These are phyloP conservation scores for Colletotrichum scovillei DNA, from an alignment of 2,329 filamentous ascomycete genomes.

Conservation along the genomic window DNA sequence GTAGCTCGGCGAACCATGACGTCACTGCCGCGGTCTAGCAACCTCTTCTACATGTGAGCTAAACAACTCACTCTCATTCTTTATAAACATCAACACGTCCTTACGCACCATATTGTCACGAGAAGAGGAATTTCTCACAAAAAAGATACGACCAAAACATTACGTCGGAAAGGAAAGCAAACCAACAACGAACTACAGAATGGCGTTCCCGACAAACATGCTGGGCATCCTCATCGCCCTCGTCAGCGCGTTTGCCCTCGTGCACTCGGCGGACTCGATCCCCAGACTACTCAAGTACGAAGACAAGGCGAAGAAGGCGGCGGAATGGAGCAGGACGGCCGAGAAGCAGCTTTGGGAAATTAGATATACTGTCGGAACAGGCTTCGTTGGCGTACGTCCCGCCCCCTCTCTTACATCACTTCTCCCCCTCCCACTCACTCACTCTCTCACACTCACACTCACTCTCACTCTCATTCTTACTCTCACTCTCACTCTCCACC, in stretches of 20 bases:
- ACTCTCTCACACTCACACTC: not conserved
- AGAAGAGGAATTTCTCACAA: too few relatives aligned
- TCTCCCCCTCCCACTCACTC: not conserved
- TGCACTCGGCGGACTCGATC: constrained; percentile 41
- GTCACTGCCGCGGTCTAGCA: constrained; percentile 9
- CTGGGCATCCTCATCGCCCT: constrained; percentile 34
- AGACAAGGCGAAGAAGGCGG: constrained; percentile 42
- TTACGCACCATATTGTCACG: not conserved
- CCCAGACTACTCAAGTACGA: constrained; percentile 44
- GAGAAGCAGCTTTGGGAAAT: constrained; percentile 42
- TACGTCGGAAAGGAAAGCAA: not conserved
- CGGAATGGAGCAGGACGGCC: constrained; percentile 43
- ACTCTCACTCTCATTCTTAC: not conserved
- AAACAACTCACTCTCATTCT: not conserved
- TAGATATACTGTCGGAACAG: constrained; percentile 43
- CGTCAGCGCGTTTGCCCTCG: constrained; percentile 40
- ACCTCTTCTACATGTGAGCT: constrained; percentile 15
- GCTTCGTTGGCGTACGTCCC: constrained; percentile 39
- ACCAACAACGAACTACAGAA: not conserved
- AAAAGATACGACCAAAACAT: not conserved
- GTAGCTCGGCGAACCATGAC: not conserved
- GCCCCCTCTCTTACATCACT: not conserved
- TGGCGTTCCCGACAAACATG: constrained; percentile 35
- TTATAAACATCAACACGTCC: not conserved
- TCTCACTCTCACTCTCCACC: not conserved